Base-by-base conservation (phyloP, 2,329 filamentous ascomycete genomes). In the Exophiala bonariae region DNA sequence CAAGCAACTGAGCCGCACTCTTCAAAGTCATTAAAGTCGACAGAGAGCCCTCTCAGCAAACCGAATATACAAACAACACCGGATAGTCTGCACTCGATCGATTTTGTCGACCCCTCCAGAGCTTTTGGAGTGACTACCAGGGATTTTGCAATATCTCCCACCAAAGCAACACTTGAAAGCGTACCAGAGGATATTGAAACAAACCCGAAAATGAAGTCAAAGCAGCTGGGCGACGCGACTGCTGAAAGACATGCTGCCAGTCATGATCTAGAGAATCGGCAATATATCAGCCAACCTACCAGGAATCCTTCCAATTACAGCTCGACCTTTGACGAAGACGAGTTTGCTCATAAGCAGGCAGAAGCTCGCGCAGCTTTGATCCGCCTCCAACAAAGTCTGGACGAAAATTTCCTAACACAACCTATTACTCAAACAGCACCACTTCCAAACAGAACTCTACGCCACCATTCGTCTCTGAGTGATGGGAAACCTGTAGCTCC, bases 321-420 rank as follows among this genome's bases (percentile, higher is more conserved):
- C 9, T 49, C 52, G n/a, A 52, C 49, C 2, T 57, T 59, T 32
- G 44, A 59, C 39, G 56, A 59, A 37, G 42, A 26, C 8, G 55
- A 53, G 31, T 57, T 56, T 40, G 44, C 52, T 17, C 53, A 52
- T 30, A 59, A 59, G 44, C 56, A 59, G 42, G 54, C 52, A 26
- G 49, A 59, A 33, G 56, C 56, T 17, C 50, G 53, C 18, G 56
- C 53, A 23, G 56, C 56, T 23, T 43, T 59, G 26, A 41, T 59
- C 18, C 47, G 52, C 32, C 55, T 59, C 16, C 56, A 59, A 22
- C 35, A 57, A 28, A 59, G 56, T 37, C 41, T 59, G 35, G 53
- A 59, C 30, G 54, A 57, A 41, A 41, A 50, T 23, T 56, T 57
- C 22, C 44, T 55, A 13, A 35, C 38, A 20, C 41, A 50, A 3